Base-by-base conservation (phyloP, 352 stramenopile species). In the Globisporangium viniferum region DNA sequence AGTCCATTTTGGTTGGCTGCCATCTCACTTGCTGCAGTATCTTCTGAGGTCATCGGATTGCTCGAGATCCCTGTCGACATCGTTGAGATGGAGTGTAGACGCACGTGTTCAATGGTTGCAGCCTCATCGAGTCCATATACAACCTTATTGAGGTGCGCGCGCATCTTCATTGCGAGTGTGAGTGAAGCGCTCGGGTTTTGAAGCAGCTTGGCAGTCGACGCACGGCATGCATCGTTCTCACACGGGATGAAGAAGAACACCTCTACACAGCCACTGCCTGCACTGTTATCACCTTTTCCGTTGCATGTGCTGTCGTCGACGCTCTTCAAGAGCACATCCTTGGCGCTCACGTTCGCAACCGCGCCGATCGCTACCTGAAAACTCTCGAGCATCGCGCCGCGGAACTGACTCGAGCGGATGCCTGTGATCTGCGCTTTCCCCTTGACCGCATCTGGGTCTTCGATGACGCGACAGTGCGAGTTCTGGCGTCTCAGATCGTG, bases 401-500 rank as follows among this genome's bases (percentile, higher is more conserved):
- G 61, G 10, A 66, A 53, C 61, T 59, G 29, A 22, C 20, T 59
- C 31, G 61, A 15, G n/a, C 8, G 51, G 1, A 66, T 36, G 22
- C 61, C 61, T 29, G 33, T 44, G 48, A 66, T 51, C 61, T 60
- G 31, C 20, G 41, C 61, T 56, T 82, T 79, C 20, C 55, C 64
- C 5, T 51, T 33, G 9, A 79, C 66, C 0, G 70, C 73, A n/a
- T 79, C 70, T 0, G 73, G 73, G 53, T 79, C 75, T 36, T 79
- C 66, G 5, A 74, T 67, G 22, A 78, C 65, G 10, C 66, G 73
- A 22, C 75, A 82, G 3, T 44, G 65, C 31, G 68, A 70, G 18
- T 74, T 79, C 64, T 82, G 73, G 2, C 73, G 70, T 5, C 73
- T 55, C 7, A 70, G 73, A 31, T 82, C 74, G 15, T 59, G 56